Conservation (phyloP, 768 basidiomycete genomes). For the Hirschioporus abietinus region DNA sequence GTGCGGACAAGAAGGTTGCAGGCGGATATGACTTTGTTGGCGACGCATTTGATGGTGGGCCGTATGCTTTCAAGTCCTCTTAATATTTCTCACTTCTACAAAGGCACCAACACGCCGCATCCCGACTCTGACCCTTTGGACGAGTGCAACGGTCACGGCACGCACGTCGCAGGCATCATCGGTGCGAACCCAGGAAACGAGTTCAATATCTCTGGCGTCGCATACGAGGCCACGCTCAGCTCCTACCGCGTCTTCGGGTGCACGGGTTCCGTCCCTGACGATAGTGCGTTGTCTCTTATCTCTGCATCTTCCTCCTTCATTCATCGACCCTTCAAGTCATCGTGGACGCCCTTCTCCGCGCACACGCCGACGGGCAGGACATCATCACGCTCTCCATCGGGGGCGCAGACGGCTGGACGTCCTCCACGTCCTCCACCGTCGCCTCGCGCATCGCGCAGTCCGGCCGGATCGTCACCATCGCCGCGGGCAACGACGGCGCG, state of each 20-base stretch:
- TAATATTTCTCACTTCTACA: slow-evolving; percentile 1
- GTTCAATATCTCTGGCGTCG: slow-evolving; percentile 67
- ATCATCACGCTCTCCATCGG: slow-evolving; percentile 64
- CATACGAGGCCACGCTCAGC: slow-evolving; percentile 50
- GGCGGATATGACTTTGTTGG: slow-evolving; percentile 58
- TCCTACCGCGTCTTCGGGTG: slow-evolving; percentile 62
- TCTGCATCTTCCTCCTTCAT: background rate
- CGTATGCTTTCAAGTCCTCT: background rate
- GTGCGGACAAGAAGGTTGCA: slow-evolving; percentile 45
- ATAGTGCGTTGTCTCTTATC: slow-evolving; percentile 33
- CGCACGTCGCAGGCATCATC: slow-evolving; percentile 60
- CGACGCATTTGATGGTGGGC: slow-evolving; percentile 42
- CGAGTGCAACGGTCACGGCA: slow-evolving; percentile 47
- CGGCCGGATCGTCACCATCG: slow-evolving; percentile 59
- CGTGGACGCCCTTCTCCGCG: slow-evolving; percentile 47
- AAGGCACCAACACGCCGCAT: slow-evolving; percentile 40
- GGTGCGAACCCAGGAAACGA: slow-evolving; percentile 54
- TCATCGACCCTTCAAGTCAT: slow-evolving; percentile 30
- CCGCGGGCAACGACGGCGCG: slow-evolving; percentile 49
- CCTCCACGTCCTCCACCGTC: slow-evolving; percentile 45
- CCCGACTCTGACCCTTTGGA: slow-evolving; percentile 50
- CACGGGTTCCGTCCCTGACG: slow-evolving; percentile 40
- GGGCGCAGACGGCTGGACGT: slow-evolving; percentile 59
- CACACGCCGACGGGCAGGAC: slow-evolving; percentile 48
- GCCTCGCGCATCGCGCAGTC: slow-evolving; percentile 50